Evolutionary conservation across 257 asterid species (phyloP), one percentile per base, ranked within the genome.

Genomic region (Oldenlandia corymbosa): DNA sequence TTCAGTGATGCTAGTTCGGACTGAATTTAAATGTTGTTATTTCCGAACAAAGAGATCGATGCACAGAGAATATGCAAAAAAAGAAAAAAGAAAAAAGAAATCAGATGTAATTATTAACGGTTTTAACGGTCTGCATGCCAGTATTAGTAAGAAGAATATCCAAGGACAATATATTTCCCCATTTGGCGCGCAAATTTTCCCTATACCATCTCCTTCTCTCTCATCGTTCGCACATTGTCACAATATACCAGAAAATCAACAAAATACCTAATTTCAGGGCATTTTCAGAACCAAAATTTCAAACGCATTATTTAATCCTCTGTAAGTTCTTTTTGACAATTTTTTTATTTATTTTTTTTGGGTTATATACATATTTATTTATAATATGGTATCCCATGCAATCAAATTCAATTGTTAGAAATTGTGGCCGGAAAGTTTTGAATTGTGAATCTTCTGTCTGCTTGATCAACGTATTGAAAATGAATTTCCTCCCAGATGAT

Each of bases 161-260:
- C 43, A 24, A 27, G 61, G 52, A 16, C 50, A 63, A 9, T 56
- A 36, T 12, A 37, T 12, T 41, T 39, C 67, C 62, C 36, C 26
- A n/a, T 49, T 60, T 51, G 37, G 57, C 73, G 73, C 68, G 68
- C 68, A 39, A 48, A 49, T 68, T 60, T 32, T 51, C 52, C 48
- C n/a, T n/a, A n/a, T 11, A 32, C 28, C 51, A 5, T 21, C 31
- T 46, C 59, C 49, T 47, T 39, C 56, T 45, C 27, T 54, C 62
- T 24, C 18, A 60, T 16, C 51, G 17, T 23, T 16, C 61, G n/a
- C 61, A 30, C 45, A 56, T 1, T 31, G 17, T 12, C 66, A 36
- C 45, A 10, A 56, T 54, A 26, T 39, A 17, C 37, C 20, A n/a
- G n/a, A n/a, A 31, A 16, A 4, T 34, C 49, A 13, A 24, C 34